Percentiles rank a stretch among this genome's conserved stretches.
These are phyloP conservation scores for Aureobasidium subglaciale DNA, from an alignment of 2,329 filamentous ascomycete genomes.

Conservation along the genomic window DNA sequence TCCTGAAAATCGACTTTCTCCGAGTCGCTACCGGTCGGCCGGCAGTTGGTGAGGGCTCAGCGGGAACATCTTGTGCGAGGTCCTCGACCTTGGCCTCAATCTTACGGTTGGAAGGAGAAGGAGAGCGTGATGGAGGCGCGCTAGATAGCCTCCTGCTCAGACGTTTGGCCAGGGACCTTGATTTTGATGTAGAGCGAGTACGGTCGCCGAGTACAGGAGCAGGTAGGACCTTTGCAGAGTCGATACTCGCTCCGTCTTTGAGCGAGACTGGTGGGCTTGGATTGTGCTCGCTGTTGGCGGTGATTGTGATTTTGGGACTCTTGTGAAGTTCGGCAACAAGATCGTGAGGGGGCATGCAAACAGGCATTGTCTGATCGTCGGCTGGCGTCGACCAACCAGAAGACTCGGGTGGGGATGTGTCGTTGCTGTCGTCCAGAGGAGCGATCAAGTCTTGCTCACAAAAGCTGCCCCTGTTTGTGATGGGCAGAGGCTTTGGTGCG, in stretches of 20 bases:
- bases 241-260: constrained; percentile 13
- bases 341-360: constrained; percentile 25
- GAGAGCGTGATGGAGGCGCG: constrained; percentile 13
- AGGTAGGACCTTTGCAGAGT: constrained; percentile 13
- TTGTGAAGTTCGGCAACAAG: constrained; percentile 27
- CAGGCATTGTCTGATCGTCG: constrained; percentile 25
- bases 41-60: background rate
- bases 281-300: constrained; percentile 17
- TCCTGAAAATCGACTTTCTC: constrained; percentile 7
- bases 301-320: constrained; percentile 23
- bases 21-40: background rate
- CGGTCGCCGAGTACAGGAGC: background rate
- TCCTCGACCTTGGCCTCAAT: background rate
- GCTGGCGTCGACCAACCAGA: constrained; percentile 40
- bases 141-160: constrained; percentile 16
- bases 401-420: constrained; percentile 32
- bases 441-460: constrained; percentile 40
- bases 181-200: background rate
- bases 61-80: background rate
- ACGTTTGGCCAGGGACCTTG: constrained; percentile 13
- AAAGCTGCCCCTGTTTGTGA: constrained; percentile 43
- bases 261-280: constrained; percentile 16
- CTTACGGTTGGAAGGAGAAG: constrained; percentile 12
- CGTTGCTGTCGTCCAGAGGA: constrained; percentile 28
- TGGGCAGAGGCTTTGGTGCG: constrained; percentile 18